Conservation (phyloP, 2,329 filamentous ascomycete species). For the Falciphora oryzae region DNA sequence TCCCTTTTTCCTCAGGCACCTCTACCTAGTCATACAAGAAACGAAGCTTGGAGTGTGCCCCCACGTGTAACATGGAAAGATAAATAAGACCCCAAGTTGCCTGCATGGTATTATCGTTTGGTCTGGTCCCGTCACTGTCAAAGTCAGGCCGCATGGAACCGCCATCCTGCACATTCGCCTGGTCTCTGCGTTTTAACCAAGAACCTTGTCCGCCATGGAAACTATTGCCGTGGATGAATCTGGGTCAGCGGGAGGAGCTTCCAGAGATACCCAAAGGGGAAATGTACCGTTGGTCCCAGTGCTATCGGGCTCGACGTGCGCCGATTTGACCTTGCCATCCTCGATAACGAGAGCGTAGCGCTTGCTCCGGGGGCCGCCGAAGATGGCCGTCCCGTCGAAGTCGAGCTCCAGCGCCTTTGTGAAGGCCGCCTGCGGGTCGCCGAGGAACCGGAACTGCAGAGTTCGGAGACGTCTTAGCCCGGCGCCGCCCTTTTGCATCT, state of each 20-base stretch:
- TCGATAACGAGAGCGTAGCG: conserved; percentile 80
- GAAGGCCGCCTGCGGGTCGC: conserved; percentile 73
- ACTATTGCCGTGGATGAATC: conserved; percentile 27
- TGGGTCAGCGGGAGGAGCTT: not conserved
- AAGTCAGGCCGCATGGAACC: not conserved
- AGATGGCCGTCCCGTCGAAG: conserved; percentile 74
- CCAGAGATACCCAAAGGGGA: not conserved
- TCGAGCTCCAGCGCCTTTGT: conserved; percentile 76
- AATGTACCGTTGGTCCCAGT: conserved; percentile 57
- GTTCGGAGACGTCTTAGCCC: not conserved
- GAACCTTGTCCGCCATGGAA: conserved; percentile 45
- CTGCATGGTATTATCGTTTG: not conserved
- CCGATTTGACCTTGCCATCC: conserved; percentile 76
- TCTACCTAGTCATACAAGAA: not conserved
- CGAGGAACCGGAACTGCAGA: conserved; percentile 76
- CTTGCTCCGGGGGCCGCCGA: conserved; percentile 79
- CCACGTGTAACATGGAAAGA: not conserved
- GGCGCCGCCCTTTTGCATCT: not conserved
- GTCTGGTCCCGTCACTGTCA: not conserved
- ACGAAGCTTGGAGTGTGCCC: not conserved
- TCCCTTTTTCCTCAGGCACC: no score
- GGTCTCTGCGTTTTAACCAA: conserved; percentile 25
- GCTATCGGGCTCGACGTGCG: conserved; percentile 83
- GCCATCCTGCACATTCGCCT: not conserved
- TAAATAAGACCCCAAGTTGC: not conserved